Evolutionary conservation across 192 early-diverging fungal genomes (phyloP), one percentile per base, ranked within the genome.

Genomic region (Fimicolochytrium jonesii): DNA sequence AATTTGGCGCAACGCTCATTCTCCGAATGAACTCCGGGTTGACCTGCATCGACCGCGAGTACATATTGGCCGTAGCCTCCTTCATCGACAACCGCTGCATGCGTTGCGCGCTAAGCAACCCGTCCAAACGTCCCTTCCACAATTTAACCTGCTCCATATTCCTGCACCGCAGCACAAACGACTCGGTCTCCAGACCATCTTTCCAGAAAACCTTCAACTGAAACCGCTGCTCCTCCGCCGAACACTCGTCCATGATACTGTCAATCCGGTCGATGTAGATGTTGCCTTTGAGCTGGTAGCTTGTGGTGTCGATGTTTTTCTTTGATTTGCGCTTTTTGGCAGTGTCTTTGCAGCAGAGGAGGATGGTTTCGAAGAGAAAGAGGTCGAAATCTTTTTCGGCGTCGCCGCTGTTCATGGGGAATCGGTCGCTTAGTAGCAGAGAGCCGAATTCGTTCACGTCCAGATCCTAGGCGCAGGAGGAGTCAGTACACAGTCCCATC

Each of bases 301-400:
- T 39, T n/a, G 61, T 33, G 17, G 56, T 46, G 6, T 70, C 66
- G 26, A 13, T 23, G 11, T 33, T 47, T 71, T 91, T 90, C 56
- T 84, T 82, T 47, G 76, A 79, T 49, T 58, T 82, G 30, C 37
- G 33, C 30, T 68, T 62, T 15, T 64, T 61, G 18, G 26, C 65
- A 30, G 83, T 79, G 66, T 96, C 93, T 67, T 97, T 95, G 80
- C 92, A 96, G 67, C 91, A 92, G 17, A 99, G 78, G 4, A 99
- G 77, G 31, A 93, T 90, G 65, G 82, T 84, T 67, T 97, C 93
- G 80, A 99, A 99, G 49, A 99, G 76, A 69, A 88, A 97, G 4
- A 99, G 87, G 23, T 86, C 77, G 36, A 91, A 85, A 61, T 91
- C 88, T 48, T 86, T 83, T 47, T 95, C 92, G 6, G 82, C 70